Evolutionary conservation across 805 yeast genomes (phyloP).

Genomic region (Diddensiella caesifluorescens): DNA sequence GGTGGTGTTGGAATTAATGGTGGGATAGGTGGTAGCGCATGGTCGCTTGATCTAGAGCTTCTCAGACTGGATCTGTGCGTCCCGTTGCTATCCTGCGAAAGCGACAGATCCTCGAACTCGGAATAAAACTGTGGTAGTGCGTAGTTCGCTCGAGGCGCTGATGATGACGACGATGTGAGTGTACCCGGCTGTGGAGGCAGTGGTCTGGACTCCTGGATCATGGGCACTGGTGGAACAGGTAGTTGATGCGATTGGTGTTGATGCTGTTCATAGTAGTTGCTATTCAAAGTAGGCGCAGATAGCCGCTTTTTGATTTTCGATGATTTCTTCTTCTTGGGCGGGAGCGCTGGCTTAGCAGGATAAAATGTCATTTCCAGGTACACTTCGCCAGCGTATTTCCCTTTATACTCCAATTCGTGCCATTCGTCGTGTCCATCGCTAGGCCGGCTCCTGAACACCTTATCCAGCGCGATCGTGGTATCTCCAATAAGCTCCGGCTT

Average conservation of each 20-base stretch:
- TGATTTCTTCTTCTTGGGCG: conserved; percentile 16
- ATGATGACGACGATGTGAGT: not conserved
- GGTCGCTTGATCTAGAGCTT: conserved; percentile 3
- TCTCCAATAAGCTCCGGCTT: conserved; percentile 78
- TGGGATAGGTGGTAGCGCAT: not conserved
- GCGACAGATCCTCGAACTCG: not conserved
- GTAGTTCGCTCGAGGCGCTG: not conserved
- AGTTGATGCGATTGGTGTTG: not conserved
- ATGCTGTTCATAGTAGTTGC: not conserved
- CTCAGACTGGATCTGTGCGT: not conserved
- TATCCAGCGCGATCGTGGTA: conserved; percentile 68
- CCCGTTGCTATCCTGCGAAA: not conserved
- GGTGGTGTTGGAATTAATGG: not conserved
- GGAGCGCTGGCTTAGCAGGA: conserved; percentile 40
- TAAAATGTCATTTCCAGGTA: conserved; percentile 90
- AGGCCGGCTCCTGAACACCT: conserved; percentile 60
- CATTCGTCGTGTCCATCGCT: conserved; percentile 80
- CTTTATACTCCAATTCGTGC: conserved; percentile 65
- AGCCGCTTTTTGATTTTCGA: not conserved
- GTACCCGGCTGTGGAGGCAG: conserved; percentile 6
- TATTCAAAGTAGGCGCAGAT: not conserved
- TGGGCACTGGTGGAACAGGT: conserved; percentile 2
- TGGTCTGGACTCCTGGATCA: not conserved
- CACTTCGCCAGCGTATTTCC: conserved; percentile 79
- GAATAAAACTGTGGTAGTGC: not conserved